These are phyloP conservation scores for sorghum (Sorghum bicolor) DNA, from an alignment of 176 grass and related monocot species.

Conservation along the genomic window DNA sequence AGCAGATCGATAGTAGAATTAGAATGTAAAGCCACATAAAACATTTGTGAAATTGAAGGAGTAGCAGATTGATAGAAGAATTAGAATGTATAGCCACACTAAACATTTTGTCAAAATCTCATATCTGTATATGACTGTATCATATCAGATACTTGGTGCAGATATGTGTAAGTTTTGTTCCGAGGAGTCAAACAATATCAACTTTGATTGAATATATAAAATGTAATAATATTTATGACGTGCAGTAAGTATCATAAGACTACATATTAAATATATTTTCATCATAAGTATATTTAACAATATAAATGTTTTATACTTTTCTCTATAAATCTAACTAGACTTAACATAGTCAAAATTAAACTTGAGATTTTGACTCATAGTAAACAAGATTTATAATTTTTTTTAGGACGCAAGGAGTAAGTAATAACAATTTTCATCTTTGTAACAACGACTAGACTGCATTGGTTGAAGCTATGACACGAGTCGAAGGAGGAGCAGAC, in stretches of 20 bases:
- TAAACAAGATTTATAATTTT: not conserved
- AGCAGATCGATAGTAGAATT: not conserved
- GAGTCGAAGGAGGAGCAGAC: not conserved
- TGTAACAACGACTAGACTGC: slow-evolving; percentile 12
- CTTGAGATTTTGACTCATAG: not conserved
- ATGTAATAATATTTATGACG: no score
- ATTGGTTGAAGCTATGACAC: slow-evolving; percentile 9
- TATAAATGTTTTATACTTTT: not conserved
- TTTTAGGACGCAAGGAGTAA: not conserved
- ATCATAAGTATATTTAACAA: no score
- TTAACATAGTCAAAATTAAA: no score
- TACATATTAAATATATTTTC: no score
- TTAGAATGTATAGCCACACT: not conserved
- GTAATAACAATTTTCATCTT: not conserved
- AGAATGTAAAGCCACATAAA: not conserved
- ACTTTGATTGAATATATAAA: no score
- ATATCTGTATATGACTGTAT: not conserved
- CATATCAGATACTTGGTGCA: not conserved
- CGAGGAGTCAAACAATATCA: no score
- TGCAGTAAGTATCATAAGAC: not conserved
- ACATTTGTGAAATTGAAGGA: not conserved
- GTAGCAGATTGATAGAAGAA: not conserved
- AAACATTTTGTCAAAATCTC: not conserved
- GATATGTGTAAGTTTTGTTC: not conserved
- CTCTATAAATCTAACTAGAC: no score